Conservation (phyloP, 2,329 filamentous ascomycete species). For the Leptographium wingfieldii region DNA sequence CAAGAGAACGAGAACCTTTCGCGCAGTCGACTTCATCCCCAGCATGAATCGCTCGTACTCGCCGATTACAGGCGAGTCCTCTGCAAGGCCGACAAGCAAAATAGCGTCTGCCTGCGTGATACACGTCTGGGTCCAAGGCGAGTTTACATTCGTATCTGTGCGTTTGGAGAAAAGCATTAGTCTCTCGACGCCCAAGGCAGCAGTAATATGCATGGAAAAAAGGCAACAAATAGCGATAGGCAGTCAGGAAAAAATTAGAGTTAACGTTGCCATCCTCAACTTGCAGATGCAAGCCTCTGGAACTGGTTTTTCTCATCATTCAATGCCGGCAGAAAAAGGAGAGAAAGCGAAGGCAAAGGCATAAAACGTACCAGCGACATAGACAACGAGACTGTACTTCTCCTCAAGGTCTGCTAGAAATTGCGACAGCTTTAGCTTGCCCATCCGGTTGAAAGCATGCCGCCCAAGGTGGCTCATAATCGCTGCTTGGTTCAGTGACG, state of each 20-base stretch:
- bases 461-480: constrained; percentile 91
- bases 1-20: constrained; percentile 81
- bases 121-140: constrained; percentile 96
- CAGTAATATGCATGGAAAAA: background rate
- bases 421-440: constrained; percentile 87
- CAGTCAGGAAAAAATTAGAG: constrained; percentile 59
- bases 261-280: constrained; percentile 44
- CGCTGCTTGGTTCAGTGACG: constrained; percentile 81
- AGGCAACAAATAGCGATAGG: background rate
- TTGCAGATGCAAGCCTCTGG: constrained; percentile 33
- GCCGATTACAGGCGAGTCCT: constrained; percentile 78
- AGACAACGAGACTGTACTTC: constrained; percentile 89
- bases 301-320: constrained; percentile 40
- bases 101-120: constrained; percentile 96
- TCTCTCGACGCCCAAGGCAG: background rate
- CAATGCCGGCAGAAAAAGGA: constrained; percentile 7
- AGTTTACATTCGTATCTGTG: constrained; percentile 85
- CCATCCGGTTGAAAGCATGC: constrained; percentile 95
- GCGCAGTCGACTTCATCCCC: constrained; percentile 91
- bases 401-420: constrained; percentile 95
- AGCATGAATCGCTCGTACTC: constrained; percentile 95
- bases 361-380: constrained; percentile 58
- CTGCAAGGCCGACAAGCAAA: constrained; percentile 78
- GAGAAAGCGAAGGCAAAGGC: background rate
- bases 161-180: background rate